These are phyloP conservation scores for Plasmodium berghei DNA, from an alignment of 169 alveolate genomes.

Conservation along the genomic window DNA sequence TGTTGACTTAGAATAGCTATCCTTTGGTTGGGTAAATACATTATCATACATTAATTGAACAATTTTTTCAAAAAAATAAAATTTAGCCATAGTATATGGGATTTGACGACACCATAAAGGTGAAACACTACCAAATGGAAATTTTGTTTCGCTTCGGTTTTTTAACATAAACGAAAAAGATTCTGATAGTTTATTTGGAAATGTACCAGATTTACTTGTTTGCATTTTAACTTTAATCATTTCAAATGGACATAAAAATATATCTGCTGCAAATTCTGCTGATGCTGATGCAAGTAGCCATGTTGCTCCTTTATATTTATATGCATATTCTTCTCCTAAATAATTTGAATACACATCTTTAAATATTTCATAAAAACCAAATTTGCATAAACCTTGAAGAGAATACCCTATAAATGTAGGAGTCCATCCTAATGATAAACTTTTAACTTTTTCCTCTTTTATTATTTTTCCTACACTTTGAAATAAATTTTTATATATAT, in stretches of 20 bases:
- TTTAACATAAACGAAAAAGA: constrained; percentile 89
- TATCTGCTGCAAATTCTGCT: constrained; percentile 98
- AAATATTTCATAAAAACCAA: constrained; percentile 98
- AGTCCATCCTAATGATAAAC: constrained; percentile 96
- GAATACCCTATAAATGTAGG: constrained; percentile 99
- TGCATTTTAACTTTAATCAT: constrained; percentile 96
- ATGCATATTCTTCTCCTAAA: constrained; percentile 91
- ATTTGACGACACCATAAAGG: constrained; percentile 96
- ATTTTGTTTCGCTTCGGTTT: constrained; percentile 86
- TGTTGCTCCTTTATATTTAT: constrained; percentile 91
- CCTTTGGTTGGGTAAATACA: constrained; percentile 92
- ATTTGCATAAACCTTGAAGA: constrained; percentile 97
- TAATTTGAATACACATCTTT: constrained; percentile 93
- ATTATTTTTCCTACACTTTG: constrained; percentile 84
- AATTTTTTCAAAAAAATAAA: constrained; percentile 96
- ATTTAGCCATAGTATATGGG: constrained; percentile 99
- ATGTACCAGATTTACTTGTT: constrained; percentile 89
- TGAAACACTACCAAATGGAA: constrained; percentile 92
- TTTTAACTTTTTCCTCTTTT: constrained; percentile 92
- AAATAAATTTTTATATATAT: constrained; percentile 87
- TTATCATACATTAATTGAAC: constrained; percentile 92
- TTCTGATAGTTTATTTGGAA: constrained; percentile 87
- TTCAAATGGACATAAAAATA: constrained; percentile 98
- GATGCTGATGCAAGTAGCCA: constrained; percentile 98
- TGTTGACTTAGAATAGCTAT: constrained; percentile 90